phyloP scores from a whole-genome alignment of 768 basidiomycete species.

The Boletus coccyginus region DNA sequence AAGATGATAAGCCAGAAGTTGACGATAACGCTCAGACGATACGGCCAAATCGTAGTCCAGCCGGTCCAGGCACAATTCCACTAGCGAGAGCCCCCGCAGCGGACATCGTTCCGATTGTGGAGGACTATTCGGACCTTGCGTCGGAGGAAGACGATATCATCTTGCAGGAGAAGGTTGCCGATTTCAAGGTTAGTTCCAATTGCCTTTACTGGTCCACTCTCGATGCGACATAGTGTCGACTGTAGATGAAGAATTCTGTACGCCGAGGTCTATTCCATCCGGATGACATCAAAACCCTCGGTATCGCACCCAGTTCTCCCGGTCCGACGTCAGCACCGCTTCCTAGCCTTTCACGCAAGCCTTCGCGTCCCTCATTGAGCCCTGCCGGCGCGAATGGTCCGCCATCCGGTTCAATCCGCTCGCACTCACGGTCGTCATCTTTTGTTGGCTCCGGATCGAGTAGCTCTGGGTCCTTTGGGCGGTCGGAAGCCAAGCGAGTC shows the following conservation, averaged over 20 bases:
- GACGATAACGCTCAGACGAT: slow-evolving; percentile 85
- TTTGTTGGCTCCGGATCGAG: slow-evolving; percentile 42
- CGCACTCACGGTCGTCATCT: slow-evolving; percentile 62
- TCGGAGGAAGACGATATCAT: slow-evolving; percentile 72
- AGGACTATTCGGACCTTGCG: slow-evolving; percentile 90
- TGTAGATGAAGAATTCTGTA: slow-evolving; percentile 64
- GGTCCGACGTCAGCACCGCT: slow-evolving; percentile 69
- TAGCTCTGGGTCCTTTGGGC: slow-evolving; percentile 56
- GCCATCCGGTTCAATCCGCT: slow-evolving; percentile 28
- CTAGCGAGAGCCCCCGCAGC: slow-evolving; percentile 60
- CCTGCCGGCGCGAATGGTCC: slow-evolving; percentile 35
- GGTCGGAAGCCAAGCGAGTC: slow-evolving; percentile 56
- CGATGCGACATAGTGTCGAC: neutral
- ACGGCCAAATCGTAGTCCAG: slow-evolving; percentile 71
- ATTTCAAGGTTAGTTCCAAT: slow-evolving; percentile 63
- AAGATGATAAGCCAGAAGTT: slow-evolving; percentile 51
- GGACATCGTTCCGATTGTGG: slow-evolving; percentile 67
- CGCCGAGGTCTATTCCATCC: slow-evolving; percentile 84
- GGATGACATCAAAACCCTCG: slow-evolving; percentile 81
- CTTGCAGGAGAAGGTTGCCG: slow-evolving; percentile 75
- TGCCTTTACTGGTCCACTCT: neutral
- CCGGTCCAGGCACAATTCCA: slow-evolving; percentile 45
- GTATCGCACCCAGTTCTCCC: slow-evolving; percentile 47
- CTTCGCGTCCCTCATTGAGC: slow-evolving; percentile 53
- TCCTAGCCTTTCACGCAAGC: slow-evolving; percentile 49